Base-by-base conservation (phyloP, 2,329 filamentous ascomycete species). In the Penicillium sp. region DNA sequence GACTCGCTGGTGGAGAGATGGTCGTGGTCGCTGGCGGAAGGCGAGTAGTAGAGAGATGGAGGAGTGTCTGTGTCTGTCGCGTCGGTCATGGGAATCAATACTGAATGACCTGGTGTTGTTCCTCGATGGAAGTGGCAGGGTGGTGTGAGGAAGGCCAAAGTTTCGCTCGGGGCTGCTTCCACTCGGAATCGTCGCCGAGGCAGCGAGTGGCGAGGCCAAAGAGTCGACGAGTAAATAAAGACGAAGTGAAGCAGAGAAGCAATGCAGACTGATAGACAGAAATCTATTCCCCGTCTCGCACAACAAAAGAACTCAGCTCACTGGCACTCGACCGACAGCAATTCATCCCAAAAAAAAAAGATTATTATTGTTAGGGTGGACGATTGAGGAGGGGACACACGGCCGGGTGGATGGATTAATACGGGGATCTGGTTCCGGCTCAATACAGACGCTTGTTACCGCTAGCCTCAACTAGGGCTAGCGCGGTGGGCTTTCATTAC, bases 31-130 rank as follows among this genome's bases (percentile, higher is more conserved):
- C 75, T 77, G 62, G 69, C 65, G 59, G 70, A 70, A 58, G 79
- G 78, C 65, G 80, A 82, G 72, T 78, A 74, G 67, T 76, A 77
- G 68, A 79, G 74, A 65, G 76, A 72, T 61, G 77, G 79, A 66
- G 79, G 76, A 65, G 78, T 77, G 64, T 78, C 77, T 59, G 68
- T 74, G 61, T 77, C 75, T 68, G 75, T 74, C 67, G 78, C 78
- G 75, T 80, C 78, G 74, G 80, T 79, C 77, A 81, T 83, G 70
- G 74, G 52, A 45, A 33, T 33, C 46, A 26, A 20, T 4, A 14
- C 5, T 47, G 4, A n/a, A 45, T 26, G n/a, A 23, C 33, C 6
- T 20, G n/a, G n/a, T 20, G 3, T 18, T 40, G 7, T 18, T 40
- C 8, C n/a, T 40, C 8, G n/a, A 18, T 3, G 4, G 33, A 47